phyloP scores from a whole-genome alignment of 2,329 filamentous ascomycete species.

The Juglanconis oblonga region DNA sequence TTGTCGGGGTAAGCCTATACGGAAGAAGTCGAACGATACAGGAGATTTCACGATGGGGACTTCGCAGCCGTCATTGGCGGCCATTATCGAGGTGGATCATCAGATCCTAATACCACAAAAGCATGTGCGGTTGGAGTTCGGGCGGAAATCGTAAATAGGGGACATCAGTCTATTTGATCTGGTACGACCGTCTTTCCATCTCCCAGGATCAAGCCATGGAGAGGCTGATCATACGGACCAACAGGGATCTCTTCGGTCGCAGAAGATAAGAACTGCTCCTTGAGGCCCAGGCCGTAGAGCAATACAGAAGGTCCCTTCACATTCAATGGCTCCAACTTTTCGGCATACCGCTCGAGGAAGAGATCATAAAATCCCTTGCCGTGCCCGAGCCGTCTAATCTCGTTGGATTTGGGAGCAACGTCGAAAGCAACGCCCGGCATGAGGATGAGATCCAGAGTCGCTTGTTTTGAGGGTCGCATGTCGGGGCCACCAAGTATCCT shows the following conservation, averaged over 20 bases:
- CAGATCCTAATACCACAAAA: slow-evolving; percentile 2
- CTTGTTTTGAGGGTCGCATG: slow-evolving; percentile 36
- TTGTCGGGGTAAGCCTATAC: slow-evolving; percentile 28
- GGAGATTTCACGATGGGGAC: neutral
- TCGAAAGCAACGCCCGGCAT: slow-evolving; percentile 95
- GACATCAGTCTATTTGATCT: slow-evolving; percentile 46
- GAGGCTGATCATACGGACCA: slow-evolving; percentile 70
- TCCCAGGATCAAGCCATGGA: slow-evolving; percentile 75
- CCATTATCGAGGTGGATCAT: neutral
- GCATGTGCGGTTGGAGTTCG: slow-evolving; percentile 4
- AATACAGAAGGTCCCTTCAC: slow-evolving; percentile 40
- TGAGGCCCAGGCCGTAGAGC: slow-evolving; percentile 75
- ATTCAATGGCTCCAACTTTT: slow-evolving; percentile 34
- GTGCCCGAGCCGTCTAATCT: slow-evolving; percentile 78
- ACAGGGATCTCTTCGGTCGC: slow-evolving; percentile 67
- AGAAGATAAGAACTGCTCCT: slow-evolving; percentile 74
- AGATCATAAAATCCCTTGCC: slow-evolving; percentile 97
- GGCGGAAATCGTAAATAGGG: slow-evolving; percentile 25
- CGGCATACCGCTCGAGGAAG: slow-evolving; percentile 73
- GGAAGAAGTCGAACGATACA: neutral
- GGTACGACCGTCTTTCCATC: slow-evolving; percentile 49
- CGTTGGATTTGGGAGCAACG: slow-evolving; percentile 44
- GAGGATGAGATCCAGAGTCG: slow-evolving; percentile 77
- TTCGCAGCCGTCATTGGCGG: neutral
- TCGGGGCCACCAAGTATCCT: slow-evolving; percentile 70